Evolutionary conservation across 345 rosid genomes (phyloP).

Genomic region (Geranium brycei): DNA sequence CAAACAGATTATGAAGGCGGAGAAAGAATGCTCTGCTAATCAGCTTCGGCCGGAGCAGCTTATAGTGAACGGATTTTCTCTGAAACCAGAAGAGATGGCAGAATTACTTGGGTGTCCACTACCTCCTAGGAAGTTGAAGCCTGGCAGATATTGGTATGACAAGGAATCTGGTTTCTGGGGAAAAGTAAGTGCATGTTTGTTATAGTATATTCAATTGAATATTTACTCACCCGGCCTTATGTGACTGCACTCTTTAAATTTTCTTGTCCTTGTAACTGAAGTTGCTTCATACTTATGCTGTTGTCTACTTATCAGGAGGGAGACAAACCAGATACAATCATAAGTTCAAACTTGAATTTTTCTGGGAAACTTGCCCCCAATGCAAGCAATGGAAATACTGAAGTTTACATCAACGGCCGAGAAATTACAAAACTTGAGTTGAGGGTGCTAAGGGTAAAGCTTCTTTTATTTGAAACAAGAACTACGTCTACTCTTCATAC

Average conservation of each 20-base stretch:
- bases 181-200: conserved; percentile 34
- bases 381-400: conserved; percentile 81
- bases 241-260: conserved; percentile 3
- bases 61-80: conserved; percentile 65
- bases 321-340: conserved; percentile 71
- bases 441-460: conserved; percentile 64
- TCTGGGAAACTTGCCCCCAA: conserved; percentile 56
- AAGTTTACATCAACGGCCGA: conserved; percentile 85
- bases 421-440: conserved; percentile 81
- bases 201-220: conserved; percentile 4
- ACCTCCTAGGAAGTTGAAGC: conserved; percentile 81
- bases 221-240: not conserved
- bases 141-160: conserved; percentile 95
- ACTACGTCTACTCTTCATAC: not conserved
- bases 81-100: conserved; percentile 83
- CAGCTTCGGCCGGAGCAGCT: conserved; percentile 92
- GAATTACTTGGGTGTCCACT: conserved; percentile 63
- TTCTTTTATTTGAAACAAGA: conserved; percentile 1
- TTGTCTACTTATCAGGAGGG: conserved; percentile 60
- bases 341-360: conserved; percentile 85
- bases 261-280: not conserved
- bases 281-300: conserved; percentile 3
- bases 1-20: conserved; percentile 96
- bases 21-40: conserved; percentile 84
- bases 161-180: conserved; percentile 99